Evolutionary conservation across 1,284 basidiomycete genomes (phyloP).

Genomic region (Sanguinoderma infundibulare): DNA sequence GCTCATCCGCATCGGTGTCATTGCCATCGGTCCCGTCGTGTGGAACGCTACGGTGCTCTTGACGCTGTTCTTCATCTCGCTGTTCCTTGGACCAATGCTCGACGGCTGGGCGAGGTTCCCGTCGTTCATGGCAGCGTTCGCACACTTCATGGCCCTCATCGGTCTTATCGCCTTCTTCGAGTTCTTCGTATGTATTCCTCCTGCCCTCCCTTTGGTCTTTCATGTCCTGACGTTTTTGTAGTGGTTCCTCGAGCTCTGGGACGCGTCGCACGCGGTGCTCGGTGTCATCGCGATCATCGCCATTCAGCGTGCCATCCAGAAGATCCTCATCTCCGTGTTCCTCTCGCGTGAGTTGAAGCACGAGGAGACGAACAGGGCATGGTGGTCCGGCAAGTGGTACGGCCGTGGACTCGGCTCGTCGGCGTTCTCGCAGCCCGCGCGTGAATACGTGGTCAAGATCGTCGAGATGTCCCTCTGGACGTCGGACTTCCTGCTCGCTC

Average conservation of each 20-base stretch:
- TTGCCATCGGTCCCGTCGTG: conserved; percentile 92
- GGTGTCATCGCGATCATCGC: conserved; percentile 87
- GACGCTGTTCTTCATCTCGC: conserved; percentile 86
- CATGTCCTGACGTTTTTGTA: conserved; percentile 35
- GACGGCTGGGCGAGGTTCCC: conserved; percentile 88
- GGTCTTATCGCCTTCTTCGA: conserved; percentile 92
- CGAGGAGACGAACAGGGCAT: conserved; percentile 95
- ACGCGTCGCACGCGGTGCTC: conserved; percentile 90
- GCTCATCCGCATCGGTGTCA: conserved; percentile 90
- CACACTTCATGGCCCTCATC: conserved; percentile 80
- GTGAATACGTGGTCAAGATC: conserved; percentile 97
- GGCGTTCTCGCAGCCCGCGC: conserved; percentile 91
- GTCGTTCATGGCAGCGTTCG: conserved; percentile 88
- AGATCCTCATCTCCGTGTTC: conserved; percentile 92
- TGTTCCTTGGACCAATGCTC: conserved; percentile 92
- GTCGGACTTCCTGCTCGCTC: conserved; percentile 86
- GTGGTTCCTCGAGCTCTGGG: conserved; percentile 99
- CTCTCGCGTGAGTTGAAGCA: conserved; percentile 95
- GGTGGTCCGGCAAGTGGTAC: conserved; percentile 99
- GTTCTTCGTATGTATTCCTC: conserved; percentile 77
- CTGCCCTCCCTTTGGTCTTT: neutral
- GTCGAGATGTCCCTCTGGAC: conserved; percentile 96
- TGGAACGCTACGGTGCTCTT: conserved; percentile 94
- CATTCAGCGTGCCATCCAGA: conserved; percentile 91
- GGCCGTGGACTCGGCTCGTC: conserved; percentile 87